A percentile compares a stretch with the other conserved stretches of the same genome.
Evolutionary conservation across 371 early-diverging fungal genomes (phyloP).

Genomic region (Funneliformis caledonium): DNA sequence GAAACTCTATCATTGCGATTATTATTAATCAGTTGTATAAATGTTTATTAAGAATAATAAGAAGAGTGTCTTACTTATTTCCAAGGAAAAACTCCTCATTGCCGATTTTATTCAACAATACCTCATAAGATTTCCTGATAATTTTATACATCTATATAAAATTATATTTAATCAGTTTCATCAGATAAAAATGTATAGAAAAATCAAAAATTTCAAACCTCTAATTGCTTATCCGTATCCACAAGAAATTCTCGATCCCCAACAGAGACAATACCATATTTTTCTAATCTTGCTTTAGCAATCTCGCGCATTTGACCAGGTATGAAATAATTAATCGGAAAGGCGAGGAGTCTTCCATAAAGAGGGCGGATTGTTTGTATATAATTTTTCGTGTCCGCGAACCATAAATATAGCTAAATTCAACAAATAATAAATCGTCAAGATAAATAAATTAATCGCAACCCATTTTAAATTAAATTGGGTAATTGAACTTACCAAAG

Average conservation of each 20-base stretch:
- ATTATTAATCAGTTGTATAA: neutral
- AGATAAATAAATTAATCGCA: neutral
- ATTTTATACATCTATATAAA: slow-evolving; percentile 58
- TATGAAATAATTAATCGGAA: slow-evolving; percentile 64
- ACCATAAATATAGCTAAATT: slow-evolving; percentile 67
- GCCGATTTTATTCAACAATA: slow-evolving; percentile 61
- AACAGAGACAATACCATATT: slow-evolving; percentile 54
- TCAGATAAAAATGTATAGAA: neutral
- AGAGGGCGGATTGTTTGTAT: slow-evolving; percentile 65
- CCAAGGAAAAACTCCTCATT: slow-evolving; percentile 73
- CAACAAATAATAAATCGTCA: neutral
- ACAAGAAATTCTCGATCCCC: slow-evolving; percentile 45
- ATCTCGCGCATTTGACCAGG: slow-evolving; percentile 65
- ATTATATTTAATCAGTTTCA: neutral
- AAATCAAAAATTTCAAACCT: neutral
- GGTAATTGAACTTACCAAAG: slow-evolving; percentile 50
- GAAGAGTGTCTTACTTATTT: slow-evolving; percentile 47
- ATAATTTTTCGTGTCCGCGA: slow-evolving; percentile 73
- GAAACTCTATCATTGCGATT: slow-evolving; percentile 50
- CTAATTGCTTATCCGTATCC: slow-evolving; percentile 13
- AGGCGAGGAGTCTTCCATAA: slow-evolving; percentile 63
- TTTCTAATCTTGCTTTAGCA: slow-evolving; percentile 59
- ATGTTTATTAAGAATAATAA: neutral
- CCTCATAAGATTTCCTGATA: slow-evolving; percentile 60
- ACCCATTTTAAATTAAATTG: neutral